Percentiles rank a stretch among this genome's conserved stretches.
Conservation (phyloP, 179 eudicot species). For the Amaranthus tricolor region DNA sequence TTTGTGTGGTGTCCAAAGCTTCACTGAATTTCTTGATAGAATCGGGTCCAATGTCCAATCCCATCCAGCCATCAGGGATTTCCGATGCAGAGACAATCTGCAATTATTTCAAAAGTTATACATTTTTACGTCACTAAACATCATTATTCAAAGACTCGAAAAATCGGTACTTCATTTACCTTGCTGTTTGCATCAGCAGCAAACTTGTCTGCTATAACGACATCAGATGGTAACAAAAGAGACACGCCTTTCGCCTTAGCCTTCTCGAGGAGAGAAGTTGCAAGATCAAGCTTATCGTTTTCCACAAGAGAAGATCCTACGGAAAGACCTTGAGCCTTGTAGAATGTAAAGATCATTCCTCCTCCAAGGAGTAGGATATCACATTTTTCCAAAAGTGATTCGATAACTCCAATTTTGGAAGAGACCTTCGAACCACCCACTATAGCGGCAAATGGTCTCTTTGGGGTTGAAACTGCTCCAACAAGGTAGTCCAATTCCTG, state of each 20-base stretch:
- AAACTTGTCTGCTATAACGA: constrained; percentile 80
- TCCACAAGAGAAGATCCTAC: constrained; percentile 90
- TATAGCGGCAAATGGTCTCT: constrained; percentile 95
- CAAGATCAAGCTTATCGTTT: constrained; percentile 87
- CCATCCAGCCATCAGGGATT: constrained; percentile 99
- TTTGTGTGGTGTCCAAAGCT: constrained; percentile 73
- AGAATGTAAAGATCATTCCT: constrained; percentile 92
- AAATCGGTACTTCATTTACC: constrained; percentile 31
- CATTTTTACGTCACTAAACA: background rate
- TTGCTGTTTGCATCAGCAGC: constrained; percentile 95
- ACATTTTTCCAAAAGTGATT: constrained; percentile 74
- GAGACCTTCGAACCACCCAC: constrained; percentile 98
- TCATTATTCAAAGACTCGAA: background rate
- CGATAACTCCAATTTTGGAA: constrained; percentile 84
- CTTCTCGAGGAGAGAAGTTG: constrained; percentile 80
- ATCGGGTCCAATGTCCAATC: constrained; percentile 92
- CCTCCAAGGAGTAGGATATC: constrained; percentile 81
- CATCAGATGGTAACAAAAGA: constrained; percentile 82
- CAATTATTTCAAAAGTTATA: constrained; percentile 7
- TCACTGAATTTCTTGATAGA: constrained; percentile 68
- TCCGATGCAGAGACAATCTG: constrained; percentile 80
- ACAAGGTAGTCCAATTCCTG: constrained; percentile 92
- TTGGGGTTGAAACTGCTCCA: constrained; percentile 81
- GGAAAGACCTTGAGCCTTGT: constrained; percentile 81
- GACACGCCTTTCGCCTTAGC: constrained; percentile 84